Evolutionary conservation across 192 early-diverging fungal species (phyloP), one percentile per base, ranked within the genome.

Genomic region (Funneliformis geosporum): DNA sequence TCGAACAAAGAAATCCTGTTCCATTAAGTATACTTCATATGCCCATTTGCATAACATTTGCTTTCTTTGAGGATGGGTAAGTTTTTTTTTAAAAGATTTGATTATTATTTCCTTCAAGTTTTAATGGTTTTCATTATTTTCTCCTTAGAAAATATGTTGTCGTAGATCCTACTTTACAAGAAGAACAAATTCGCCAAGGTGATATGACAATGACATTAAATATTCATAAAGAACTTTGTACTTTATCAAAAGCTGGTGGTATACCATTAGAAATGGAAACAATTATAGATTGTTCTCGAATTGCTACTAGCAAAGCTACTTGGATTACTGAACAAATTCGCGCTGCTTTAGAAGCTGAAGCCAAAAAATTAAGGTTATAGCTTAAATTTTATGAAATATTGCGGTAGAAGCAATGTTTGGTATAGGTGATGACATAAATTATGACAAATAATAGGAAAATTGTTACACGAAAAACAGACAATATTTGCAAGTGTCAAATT

Each of bases 11-110:
- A 38, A 95, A 93, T 72, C 96, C 95, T 27, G 97, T 99, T 42
- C 96, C 98, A 8, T 86, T 99, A 43, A 96, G 94, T 80, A 88
- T 99, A 25, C 96, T 98, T 79, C 97, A 99, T 84, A 93, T 95
- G 72, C 98, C 98, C 40, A 93, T 98, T 21, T 97, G 94, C 80
- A 87, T 95, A 28, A 90, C 96, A 46, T 98, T 99, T 88, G 95
- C 89, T 2, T 95, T 99, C 81, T 97, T 98, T 84, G 93, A 94
- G 62, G 86, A 73, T 59, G 42, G 71, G 23, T 25, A 55, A 12
- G 43, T 44, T 33, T n/a, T n/a, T n/a, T n/a, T n/a, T n/a, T n/a
- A n/a, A n/a, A 73, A 16, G 27, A 10, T 25, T n/a, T 4, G 9
- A 47, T 25, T 40, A 18, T 21, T 60, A 4, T 33, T 7, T 33